These are phyloP conservation scores for Miscanthus lutarioriparius DNA, from an alignment of 176 grass and related monocot species.

Conservation along the genomic window DNA sequence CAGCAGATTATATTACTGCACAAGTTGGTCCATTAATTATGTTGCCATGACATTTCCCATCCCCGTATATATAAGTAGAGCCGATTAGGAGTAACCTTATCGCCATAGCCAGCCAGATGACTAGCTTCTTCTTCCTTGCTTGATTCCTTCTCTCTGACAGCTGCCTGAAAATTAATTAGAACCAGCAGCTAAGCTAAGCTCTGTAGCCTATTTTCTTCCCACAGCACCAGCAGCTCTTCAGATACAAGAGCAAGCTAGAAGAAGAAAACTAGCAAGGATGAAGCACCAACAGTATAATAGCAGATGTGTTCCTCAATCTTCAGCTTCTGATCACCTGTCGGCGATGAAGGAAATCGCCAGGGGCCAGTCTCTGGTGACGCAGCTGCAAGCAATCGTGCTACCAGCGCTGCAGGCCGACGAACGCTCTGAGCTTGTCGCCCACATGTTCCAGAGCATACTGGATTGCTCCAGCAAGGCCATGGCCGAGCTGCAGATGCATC, in stretches of 20 bases:
- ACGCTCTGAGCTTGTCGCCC: not conserved
- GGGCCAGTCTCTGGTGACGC: constrained; percentile 39
- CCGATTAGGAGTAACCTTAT: not conserved
- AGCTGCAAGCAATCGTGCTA: constrained; percentile 44
- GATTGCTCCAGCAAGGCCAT: constrained; percentile 47
- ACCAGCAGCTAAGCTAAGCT: constrained; percentile 2
- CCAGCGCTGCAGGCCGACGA: constrained; percentile 38
- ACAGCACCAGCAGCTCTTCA: not conserved
- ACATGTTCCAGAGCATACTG: constrained; percentile 38
- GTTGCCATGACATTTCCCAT: not conserved
- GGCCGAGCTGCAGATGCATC: constrained; percentile 22
- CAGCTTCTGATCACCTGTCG: not conserved
- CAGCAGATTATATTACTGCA: not conserved
- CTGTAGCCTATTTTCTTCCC: not conserved
- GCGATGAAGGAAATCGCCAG: constrained; percentile 41
- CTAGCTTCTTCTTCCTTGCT: not conserved
- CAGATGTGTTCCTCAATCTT: not conserved
- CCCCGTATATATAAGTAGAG: not conserved
- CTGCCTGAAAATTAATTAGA: not conserved
- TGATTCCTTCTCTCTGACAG: not conserved
- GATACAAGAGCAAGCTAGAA: not conserved
- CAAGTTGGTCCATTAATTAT: not conserved
- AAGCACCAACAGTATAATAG: not conserved
- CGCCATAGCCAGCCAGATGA: not conserved
- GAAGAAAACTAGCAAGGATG: not conserved